Percentiles rank a stretch among this genome's conserved stretches.
Evolutionary conservation across 208 protist genomes (phyloP).

Genomic region (Crithidia brevicula): DNA sequence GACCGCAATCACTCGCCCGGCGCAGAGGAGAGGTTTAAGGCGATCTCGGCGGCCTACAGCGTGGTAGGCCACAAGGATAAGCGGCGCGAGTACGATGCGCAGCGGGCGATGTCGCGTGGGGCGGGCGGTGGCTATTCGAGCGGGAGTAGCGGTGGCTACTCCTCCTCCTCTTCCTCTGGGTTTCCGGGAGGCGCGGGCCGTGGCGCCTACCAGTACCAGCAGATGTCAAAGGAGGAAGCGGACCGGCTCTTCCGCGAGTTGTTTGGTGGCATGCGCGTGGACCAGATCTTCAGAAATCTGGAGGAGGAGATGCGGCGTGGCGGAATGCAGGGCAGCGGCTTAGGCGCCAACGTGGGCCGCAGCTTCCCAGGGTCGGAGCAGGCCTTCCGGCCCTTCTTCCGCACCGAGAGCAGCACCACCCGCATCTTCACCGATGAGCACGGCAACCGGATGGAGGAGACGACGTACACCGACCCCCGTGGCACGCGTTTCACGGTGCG

Average conservation of each 20-base stretch:
- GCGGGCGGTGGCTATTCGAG: slow-evolving; percentile 26
- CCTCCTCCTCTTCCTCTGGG: slow-evolving; percentile 6
- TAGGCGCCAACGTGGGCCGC: slow-evolving; percentile 39
- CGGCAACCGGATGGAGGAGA: slow-evolving; percentile 89
- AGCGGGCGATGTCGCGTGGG: slow-evolving; percentile 39
- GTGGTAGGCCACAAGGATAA: slow-evolving; percentile 79
- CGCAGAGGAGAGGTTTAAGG: slow-evolving; percentile 90
- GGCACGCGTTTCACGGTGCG: slow-evolving; percentile 80
- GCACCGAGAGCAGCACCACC: slow-evolving; percentile 39
- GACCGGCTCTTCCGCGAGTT: slow-evolving; percentile 85
- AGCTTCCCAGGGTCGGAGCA: slow-evolving; percentile 47
- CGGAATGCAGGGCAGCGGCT: slow-evolving; percentile 28
- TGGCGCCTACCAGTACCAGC: slow-evolving; percentile 52
- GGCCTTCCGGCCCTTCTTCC: slow-evolving; percentile 74
- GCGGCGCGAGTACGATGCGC: slow-evolving; percentile 79
- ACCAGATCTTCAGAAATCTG: slow-evolving; percentile 86
- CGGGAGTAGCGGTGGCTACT: slow-evolving; percentile 4
- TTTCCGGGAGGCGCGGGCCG: slow-evolving; percentile 21
- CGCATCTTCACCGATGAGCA: slow-evolving; percentile 67
- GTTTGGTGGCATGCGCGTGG: slow-evolving; percentile 86
- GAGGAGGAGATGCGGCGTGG: slow-evolving; percentile 77
- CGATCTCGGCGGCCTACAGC: slow-evolving; percentile 86
- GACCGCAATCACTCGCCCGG: slow-evolving; percentile 85
- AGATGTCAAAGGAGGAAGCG: slow-evolving; percentile 91
- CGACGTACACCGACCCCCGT: slow-evolving; percentile 64